A percentile compares a stretch with the other conserved stretches of the same genome.
These are phyloP conservation scores for Trichoderma asperelloides DNA, from an alignment of 495 filamentous ascomycete genomes.

Conservation along the genomic window DNA sequence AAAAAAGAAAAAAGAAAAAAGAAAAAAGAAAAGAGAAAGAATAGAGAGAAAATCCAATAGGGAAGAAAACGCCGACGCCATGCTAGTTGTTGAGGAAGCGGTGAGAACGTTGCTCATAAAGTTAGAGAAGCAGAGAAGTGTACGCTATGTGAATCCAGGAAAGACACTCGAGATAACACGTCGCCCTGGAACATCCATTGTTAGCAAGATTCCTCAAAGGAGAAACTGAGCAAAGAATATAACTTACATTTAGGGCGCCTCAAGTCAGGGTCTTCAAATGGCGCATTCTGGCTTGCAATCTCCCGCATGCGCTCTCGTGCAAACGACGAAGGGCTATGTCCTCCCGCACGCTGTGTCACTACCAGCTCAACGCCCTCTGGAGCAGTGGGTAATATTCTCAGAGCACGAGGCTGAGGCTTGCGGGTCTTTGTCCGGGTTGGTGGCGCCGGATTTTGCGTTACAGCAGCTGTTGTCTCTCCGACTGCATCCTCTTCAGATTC, in stretches of 20 bases:
- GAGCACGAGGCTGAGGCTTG: constrained; percentile 5
- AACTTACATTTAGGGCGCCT: constrained; percentile 10
- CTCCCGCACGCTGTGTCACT: neutral
- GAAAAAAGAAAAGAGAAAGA: neutral
- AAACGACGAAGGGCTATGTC: constrained; percentile 12
- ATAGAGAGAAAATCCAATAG: neutral
- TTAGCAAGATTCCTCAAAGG: neutral
- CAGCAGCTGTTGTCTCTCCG: neutral
- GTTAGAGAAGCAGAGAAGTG: neutral
- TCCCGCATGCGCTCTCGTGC: constrained; percentile 24
- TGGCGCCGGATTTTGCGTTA: neutral
- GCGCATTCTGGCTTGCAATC: constrained; percentile 18
- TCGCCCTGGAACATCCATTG: neutral
- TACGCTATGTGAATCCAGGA: constrained; percentile 9
- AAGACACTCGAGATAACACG: constrained; percentile 8
- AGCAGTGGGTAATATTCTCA: constrained; percentile 2
- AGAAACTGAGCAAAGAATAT: neutral
- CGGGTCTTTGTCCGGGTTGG: neutral
- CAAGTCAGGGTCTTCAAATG: constrained; percentile 8
- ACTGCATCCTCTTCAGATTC: neutral
- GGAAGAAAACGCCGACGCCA: constrained; percentile 9
- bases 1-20: neutral
- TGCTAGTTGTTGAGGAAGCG: neutral
- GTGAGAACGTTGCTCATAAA: neutral
- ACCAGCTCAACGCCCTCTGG: constrained; percentile 4